Conservation (phyloP, 257 asterid species). For the Fraxinus excelsior region DNA sequence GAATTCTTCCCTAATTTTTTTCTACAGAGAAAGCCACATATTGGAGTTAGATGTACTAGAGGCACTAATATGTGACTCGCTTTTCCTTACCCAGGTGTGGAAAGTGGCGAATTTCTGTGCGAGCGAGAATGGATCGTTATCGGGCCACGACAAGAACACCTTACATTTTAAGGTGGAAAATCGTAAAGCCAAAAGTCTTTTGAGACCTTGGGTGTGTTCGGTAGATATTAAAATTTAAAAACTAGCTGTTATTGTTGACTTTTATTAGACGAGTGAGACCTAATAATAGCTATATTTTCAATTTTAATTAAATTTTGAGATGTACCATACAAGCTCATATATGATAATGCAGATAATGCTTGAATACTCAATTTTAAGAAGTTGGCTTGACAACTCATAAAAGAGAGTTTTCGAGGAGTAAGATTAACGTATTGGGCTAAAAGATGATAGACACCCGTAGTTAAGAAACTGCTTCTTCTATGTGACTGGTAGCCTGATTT, state of each 20-base stretch:
- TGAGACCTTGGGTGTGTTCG: not conserved
- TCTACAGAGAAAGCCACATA: not conserved
- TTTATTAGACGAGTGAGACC: no score
- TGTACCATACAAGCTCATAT: no score
- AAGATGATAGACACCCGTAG: not conserved
- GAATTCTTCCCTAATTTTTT: no score
- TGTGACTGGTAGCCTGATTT: not conserved
- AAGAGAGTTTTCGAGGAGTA: not conserved
- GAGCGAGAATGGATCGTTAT: no score
- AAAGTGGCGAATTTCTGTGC: no score
- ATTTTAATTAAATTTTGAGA: no score
- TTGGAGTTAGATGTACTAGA: not conserved
- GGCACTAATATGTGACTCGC: not conserved
- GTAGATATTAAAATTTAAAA: no score
- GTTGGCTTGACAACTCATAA: not conserved
- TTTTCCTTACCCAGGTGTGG: no score
- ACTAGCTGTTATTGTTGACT: no score
- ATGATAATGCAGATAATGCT: not conserved
- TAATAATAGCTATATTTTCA: no score
- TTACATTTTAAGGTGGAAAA: no score
- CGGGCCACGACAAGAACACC: no score
- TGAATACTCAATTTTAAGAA: not conserved
- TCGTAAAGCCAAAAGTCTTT: not conserved
- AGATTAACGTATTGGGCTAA: not conserved
- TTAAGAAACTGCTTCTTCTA: not conserved